Evolutionary conservation across 1,284 basidiomycete genomes (phyloP), one percentile per base, ranked within the genome.

Genomic region (Violaceomyces palustris): DNA sequence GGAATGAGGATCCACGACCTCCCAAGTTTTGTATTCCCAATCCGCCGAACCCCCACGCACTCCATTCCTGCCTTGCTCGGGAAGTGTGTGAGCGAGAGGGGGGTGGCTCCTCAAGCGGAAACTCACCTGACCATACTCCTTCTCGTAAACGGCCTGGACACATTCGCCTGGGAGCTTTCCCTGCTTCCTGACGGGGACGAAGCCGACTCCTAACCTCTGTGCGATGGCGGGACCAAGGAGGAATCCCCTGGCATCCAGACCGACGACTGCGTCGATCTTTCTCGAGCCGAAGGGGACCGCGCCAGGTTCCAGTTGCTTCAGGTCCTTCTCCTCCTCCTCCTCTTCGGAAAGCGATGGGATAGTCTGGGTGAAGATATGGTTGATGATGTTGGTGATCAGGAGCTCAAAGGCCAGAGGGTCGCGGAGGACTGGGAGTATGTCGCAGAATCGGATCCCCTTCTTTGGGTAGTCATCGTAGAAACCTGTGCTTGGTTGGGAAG

Each of bases 211-310:
- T 27, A 99, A 78, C 45, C 93, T 79, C 67, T 90, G 77, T 9
- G 94, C 94, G 65, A 99, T 82, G 61, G 89, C 81, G 4, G 94
- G 94, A 1, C 92, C 94, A 14, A 99, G 77, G 39, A 99, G 80
- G 79, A 99, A 99, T 7, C 94, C 94, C 47, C 94, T 81, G 15
- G 93, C 93, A 74, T 99, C 94, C 32, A 98, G 80, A 27, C 90
- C 94, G 45, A 99, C 90, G 51, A 99, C 81, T 39, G 88, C 87
- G 75, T 98, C 93, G 58, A 98, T 84, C 75, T 86, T 64, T 33
- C 50, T 51, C 41, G 27, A 52, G 34, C 47, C 43, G 50, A 47
- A 50, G 18, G 51, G 43, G 25, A 39, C 40, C 10, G 57, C 50
- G 26, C 57, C 57, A 5, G 57, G 39, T 39, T 63, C 51, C 31